Conservation (phyloP, 352 stramenopile genomes). For the Aphanomyces euteiches region DNA sequence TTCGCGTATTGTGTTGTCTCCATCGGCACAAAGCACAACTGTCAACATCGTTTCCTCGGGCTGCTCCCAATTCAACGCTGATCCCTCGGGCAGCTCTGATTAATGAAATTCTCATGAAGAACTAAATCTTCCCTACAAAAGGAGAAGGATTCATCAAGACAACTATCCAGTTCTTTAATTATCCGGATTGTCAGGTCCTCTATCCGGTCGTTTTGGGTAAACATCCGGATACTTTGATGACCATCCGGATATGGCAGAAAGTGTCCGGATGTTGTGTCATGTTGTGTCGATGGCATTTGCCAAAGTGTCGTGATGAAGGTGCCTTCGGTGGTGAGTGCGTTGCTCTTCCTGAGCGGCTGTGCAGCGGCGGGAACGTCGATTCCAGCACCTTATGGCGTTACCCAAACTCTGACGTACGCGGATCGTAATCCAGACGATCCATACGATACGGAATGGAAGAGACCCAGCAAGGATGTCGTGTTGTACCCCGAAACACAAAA, state of each 20-base stretch:
- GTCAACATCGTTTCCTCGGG: too few relatives aligned
- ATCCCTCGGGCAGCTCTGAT: too few relatives aligned
- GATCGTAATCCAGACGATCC: constrained; percentile 20
- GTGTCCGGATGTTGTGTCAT: neutral
- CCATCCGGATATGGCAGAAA: too few relatives aligned
- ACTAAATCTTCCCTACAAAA: too few relatives aligned
- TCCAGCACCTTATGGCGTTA: constrained; percentile 22
- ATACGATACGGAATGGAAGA: constrained; percentile 24
- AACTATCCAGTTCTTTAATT: too few relatives aligned
- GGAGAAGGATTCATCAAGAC: too few relatives aligned
- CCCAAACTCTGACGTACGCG: constrained; percentile 24
- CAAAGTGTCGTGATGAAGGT: neutral
- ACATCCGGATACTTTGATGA: neutral
- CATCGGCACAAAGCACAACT: too few relatives aligned
- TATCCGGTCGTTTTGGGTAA: too few relatives aligned
- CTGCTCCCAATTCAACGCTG: too few relatives aligned
- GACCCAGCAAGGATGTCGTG: constrained; percentile 36
- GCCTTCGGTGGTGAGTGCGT: neutral
- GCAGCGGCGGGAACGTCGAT: constrained; percentile 6
- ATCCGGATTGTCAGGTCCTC: too few relatives aligned
- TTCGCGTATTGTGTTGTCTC: too few relatives aligned
- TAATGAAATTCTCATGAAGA: too few relatives aligned
- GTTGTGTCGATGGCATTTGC: neutral
- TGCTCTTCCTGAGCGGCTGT: neutral
- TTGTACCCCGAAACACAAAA: constrained; percentile 73